Evolutionary conservation across 75 land plant species (phyloP).

Genomic region (Cunninghamia lanceolata): DNA sequence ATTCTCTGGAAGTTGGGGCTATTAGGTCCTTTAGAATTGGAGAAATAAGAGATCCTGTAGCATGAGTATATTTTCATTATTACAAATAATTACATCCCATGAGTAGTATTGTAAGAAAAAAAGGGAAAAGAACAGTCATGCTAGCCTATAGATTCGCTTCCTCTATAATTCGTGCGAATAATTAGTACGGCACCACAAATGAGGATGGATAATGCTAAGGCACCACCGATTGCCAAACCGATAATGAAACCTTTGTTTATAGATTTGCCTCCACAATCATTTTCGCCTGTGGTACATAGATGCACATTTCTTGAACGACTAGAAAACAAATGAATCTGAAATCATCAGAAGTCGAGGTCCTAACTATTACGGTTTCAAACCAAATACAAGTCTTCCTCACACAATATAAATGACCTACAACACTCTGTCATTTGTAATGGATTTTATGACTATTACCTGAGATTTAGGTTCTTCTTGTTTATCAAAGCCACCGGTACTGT

Average conservation of each 20-base stretch:
- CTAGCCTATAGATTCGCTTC: not conserved
- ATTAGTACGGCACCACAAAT: not conserved
- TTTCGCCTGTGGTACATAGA: not conserved
- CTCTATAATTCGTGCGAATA: not conserved
- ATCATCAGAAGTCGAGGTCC: too few species aligned
- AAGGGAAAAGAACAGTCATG: not conserved
- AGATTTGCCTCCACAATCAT: not conserved
- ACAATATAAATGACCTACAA: not conserved
- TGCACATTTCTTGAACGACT: not conserved
- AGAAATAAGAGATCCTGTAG: not conserved
- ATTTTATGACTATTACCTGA: not conserved
- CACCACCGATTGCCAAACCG: not conserved
- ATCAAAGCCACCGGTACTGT: slow-evolving; percentile 17
- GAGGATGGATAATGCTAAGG: not conserved
- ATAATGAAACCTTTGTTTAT: not conserved
- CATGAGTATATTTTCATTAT: not conserved
- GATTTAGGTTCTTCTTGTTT: slow-evolving; percentile 6
- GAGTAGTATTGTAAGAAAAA: not conserved
- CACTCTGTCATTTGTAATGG: not conserved
- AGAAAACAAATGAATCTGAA: not conserved
- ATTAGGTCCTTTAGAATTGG: not conserved
- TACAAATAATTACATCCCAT: not conserved
- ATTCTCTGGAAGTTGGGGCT: slow-evolving; percentile 13
- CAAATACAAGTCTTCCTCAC: too few species aligned
- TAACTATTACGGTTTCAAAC: too few species aligned